phyloP scores from a whole-genome alignment of 768 basidiomycete genomes.

The Podaxis sp. region DNA sequence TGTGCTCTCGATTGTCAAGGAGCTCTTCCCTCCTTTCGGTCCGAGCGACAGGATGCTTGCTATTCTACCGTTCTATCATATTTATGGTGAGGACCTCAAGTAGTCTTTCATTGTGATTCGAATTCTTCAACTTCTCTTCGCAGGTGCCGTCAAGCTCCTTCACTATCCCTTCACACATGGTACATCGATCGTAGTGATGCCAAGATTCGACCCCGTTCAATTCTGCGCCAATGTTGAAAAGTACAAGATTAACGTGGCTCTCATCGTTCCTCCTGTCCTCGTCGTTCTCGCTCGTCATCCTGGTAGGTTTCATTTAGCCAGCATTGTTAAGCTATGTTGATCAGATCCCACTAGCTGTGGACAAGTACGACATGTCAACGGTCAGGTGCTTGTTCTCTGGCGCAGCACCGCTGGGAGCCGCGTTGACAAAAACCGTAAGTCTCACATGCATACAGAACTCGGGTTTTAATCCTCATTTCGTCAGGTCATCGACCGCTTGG shows the following conservation, averaged over 20 bases:
- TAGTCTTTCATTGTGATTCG: neutral
- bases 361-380: constrained; percentile 64
- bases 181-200: constrained; percentile 53
- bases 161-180: constrained; percentile 54
- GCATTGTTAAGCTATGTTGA: neutral
- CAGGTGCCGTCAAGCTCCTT: constrained; percentile 63
- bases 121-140: neutral
- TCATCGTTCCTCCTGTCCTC: constrained; percentile 83
- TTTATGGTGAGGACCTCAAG: constrained; percentile 31
- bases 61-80: constrained; percentile 58
- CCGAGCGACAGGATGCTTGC: constrained; percentile 56
- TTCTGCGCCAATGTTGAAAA: constrained; percentile 67
- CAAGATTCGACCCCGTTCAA: constrained; percentile 66
- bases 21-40: constrained; percentile 39
- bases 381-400: constrained; percentile 63
- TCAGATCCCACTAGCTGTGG: constrained; percentile 42
- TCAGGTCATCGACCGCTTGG: constrained; percentile 37
- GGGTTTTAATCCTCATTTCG: neutral
- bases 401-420: constrained; percentile 76
- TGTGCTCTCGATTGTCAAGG: constrained; percentile 48
- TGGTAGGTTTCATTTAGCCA: constrained; percentile 37
- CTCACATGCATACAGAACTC: neutral
- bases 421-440: constrained; percentile 51
- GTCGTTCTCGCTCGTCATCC: constrained; percentile 71
- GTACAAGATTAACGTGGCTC: constrained; percentile 55